These are phyloP conservation scores for Euphorbia lathyris DNA, from an alignment of 345 rosid genomes.

Conservation along the genomic window DNA sequence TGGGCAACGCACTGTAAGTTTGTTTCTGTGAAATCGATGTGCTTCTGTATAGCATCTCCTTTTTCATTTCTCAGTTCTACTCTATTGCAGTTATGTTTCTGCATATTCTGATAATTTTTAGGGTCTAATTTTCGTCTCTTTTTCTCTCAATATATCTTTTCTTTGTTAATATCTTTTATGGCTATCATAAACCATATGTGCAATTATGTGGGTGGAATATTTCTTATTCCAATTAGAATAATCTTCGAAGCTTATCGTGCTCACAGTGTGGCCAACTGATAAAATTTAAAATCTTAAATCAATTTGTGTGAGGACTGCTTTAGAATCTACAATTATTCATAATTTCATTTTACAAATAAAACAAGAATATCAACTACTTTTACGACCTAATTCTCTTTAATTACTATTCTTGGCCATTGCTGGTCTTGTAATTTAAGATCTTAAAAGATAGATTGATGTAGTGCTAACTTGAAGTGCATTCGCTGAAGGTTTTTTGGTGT, in stretches of 20 bases:
- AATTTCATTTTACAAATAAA: not conserved
- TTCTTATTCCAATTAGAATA: not conserved
- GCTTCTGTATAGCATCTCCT: not conserved
- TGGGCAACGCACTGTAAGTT: slow-evolving; percentile 97
- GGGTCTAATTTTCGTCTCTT: not conserved
- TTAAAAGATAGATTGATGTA: not conserved
- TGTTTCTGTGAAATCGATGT: slow-evolving; percentile 1
- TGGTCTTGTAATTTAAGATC: not conserved
- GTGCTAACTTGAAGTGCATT: not conserved
- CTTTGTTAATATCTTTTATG: not conserved
- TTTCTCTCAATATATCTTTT: not conserved
- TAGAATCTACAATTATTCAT: not conserved
- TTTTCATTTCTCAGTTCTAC: not conserved
- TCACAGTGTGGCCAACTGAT: not conserved
- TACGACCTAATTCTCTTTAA: not conserved
- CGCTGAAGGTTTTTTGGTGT: not conserved
- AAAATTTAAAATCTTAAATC: not conserved
- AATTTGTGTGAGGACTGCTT: not conserved
- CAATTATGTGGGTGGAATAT: not conserved
- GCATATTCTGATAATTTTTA: not conserved
- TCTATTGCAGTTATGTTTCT: not conserved
- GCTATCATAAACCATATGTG: not conserved
- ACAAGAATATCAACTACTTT: not conserved
- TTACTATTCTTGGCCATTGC: not conserved
- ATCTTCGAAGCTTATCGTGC: not conserved